Evolutionary conservation across 495 filamentous ascomycete species (phyloP), one percentile per base, ranked within the genome.

Genomic region (Sporormia fimetaria): DNA sequence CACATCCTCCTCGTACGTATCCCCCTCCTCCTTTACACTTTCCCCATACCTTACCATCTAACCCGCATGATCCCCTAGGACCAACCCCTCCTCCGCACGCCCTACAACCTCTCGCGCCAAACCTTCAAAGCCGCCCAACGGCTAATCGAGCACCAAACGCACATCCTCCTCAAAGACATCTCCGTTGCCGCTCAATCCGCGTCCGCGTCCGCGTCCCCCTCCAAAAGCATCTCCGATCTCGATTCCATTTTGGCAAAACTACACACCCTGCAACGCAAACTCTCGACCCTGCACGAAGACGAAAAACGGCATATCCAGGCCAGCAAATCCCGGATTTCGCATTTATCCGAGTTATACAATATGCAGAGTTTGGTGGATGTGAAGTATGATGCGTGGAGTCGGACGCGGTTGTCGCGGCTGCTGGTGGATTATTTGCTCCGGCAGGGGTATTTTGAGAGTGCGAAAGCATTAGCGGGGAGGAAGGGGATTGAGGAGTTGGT

Each of bases 71-170:
- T n/a, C n/a, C 6, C 17, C 12, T 24, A 94, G 87, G 90, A 98
- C 60, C 88, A 96, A 75, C 81, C 90, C 17, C 83, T 95, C 46
- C 80, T 98, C 51, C 81, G 86, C 15, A 70, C 95, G 3, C 90
- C 90, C 15, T 75, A 85, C 59, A 88, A 95, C 60, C 76, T 96
- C 38, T 75, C 84, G 28, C 81, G 90, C 38, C 81, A 84, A 56
- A 96, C 93, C 58, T 87, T 95, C 65, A 93, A 94, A 55, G 73
- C 76, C 0, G 79, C 85, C 14, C 90, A 93, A 56, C 74, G 80
- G 46, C 64, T 74, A 40, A 73, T 92, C 54, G 90, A 96, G 56
- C 76, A 78, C 50, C 81, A 87, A 41, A 76, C 74, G 45, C 74
- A 77, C 38, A 65, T 70, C 52, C 64, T 94, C 31, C 73, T 81